Base-by-base conservation (phyloP, 1,139 yeast species). In the Komagataea norvegica region DNA sequence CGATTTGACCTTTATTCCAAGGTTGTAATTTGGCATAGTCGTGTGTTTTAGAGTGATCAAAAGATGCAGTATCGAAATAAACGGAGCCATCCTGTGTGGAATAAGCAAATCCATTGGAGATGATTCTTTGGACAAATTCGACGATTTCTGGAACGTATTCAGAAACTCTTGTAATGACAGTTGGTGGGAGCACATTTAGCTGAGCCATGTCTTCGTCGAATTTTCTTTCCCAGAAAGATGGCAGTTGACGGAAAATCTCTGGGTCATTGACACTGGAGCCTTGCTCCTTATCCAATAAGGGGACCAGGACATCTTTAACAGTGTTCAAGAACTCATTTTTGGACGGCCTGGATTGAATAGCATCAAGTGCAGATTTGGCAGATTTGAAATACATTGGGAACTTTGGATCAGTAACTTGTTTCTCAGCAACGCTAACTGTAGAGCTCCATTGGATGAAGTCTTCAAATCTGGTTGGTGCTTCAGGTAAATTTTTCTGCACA, bases 1-100 rank as follows among this genome's bases (percentile, higher is more conserved):
- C 89, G 61, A 79, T 66, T 51, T 88, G 81, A 38, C 95, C 95
- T 61, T 86, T 86, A 58, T 89, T 89, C 97, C 97, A 91, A 16
- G 99, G 99, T 64, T 91, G 97, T 52, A 91, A 76, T 62, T 93
- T 93, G 32, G 98, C 97, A 60, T 91, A 91, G 40, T 72, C 79
- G 58, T 93, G 98, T 31, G 72, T 65, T 5, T 79, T 75, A 40
- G 72, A 68, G 33, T 68, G 68, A 52, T 91, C 97, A 59, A 91
- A 91, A 36, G 78, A 77, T 14, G 66, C 72, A 11, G 96, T 89
- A 61, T 91, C 94, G 58, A 91, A 91, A 61, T 91, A 91, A n/a
- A 91, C 97, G 7, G 95, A 83, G 0, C 97, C 98, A 54, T 82
- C 94, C 10, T 61, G 60, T 2, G 96, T 79, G 14, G 78, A 68